Percentiles rank a stretch among this genome's conserved stretches.
phyloP scores from a whole-genome alignment of 805 yeast genomes.

The Lachancea sp. region DNA sequence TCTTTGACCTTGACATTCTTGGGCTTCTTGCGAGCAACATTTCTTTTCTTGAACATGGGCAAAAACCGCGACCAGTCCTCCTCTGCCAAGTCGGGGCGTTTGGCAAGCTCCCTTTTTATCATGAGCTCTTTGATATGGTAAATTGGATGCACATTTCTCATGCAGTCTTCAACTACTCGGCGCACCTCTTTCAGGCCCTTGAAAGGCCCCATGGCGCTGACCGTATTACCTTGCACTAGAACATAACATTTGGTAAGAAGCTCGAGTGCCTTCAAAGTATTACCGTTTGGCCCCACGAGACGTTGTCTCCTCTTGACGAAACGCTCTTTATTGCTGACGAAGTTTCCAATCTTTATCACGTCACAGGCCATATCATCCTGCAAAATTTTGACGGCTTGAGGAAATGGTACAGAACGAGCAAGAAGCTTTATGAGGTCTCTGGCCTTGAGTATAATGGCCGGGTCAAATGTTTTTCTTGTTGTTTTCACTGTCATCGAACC shows the following conservation, averaged over 20 bases:
- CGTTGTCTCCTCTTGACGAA: constrained; percentile 94
- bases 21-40: constrained; percentile 89
- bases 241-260: constrained; percentile 92
- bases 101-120: constrained; percentile 93
- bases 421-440: constrained; percentile 88
- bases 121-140: constrained; percentile 94
- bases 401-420: constrained; percentile 94
- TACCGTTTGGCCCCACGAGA: constrained; percentile 93
- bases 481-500: constrained; percentile 97
- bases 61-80: constrained; percentile 97
- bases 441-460: constrained; percentile 87
- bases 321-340: constrained; percentile 85
- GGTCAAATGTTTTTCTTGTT: constrained; percentile 91
- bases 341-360: constrained; percentile 87
- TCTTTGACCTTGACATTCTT: constrained; percentile 51
- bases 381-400: constrained; percentile 87
- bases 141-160: constrained; percentile 95
- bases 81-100: constrained; percentile 89
- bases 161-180: constrained; percentile 94
- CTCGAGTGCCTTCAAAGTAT: constrained; percentile 92
- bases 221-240: constrained; percentile 95
- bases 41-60: constrained; percentile 94
- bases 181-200: constrained; percentile 88
- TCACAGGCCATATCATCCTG: constrained; percentile 95
- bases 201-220: constrained; percentile 93